Base-by-base conservation (phyloP, 495 filamentous ascomycete species). In the Aspergillus nidulans region DNA sequence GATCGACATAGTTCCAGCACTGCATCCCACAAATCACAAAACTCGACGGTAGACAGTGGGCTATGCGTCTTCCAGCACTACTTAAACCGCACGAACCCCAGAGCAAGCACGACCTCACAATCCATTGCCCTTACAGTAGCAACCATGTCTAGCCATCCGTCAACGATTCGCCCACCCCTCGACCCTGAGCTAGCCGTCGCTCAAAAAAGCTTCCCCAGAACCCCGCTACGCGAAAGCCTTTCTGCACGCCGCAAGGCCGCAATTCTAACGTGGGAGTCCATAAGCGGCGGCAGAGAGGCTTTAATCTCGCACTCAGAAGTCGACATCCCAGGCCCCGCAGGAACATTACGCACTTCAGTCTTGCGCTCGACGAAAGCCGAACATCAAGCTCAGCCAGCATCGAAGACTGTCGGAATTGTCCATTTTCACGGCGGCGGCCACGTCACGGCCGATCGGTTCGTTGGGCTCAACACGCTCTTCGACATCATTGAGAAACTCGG, bases 371-470 rank as follows among this genome's bases (percentile, higher is more conserved):
- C 18, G 10, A 20, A 23, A 6, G 19, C 41, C 1, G 10, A 6
- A 2, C 41, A 43, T 20, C 18, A 7, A 20, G 1, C 18, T 6
- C 41, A 10, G 19, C 41, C 10, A 2, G 20, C 23, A 21, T 10
- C 12, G 13, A 15, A 26, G 4, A 26, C 4, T 12, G 18, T 25
- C 7, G 21, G 42, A 3, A 24, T 45, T 1, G 13, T 45, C 1
- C 42, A 45, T 28, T 45, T 53, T 28, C 64, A 69, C 50, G 62
- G 63, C 39, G 63, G 63, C 10, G 64, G 67, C 10, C 57, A 53
- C 52, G 55, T 61, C 40, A 28, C 55, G 4, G 62, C 60, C 0
- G 42, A 50, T 19, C 57, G 40, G 4, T 44, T 56, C 32, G 24
- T 44, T 0, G 8, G 53, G 25, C 41, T 58, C 38, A 32, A 20